A percentile compares a stretch with the other conserved stretches of the same genome.
phyloP scores from a whole-genome alignment of 306 rosid species.

The Fagus sylvatica region DNA sequence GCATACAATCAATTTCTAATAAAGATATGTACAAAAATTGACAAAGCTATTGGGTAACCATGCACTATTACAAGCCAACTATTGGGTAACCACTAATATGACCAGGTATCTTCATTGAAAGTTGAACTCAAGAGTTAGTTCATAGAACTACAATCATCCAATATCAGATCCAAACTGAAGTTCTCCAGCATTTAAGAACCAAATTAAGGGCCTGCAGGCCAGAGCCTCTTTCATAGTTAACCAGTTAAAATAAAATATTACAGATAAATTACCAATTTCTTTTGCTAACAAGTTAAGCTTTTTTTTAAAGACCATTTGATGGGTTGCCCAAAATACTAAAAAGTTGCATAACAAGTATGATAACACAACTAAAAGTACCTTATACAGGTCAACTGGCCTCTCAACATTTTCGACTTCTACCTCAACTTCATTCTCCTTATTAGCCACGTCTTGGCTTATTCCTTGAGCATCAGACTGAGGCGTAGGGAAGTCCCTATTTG shows the following conservation, averaged over 20 bases:
- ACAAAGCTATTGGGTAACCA: not conserved
- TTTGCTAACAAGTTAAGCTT: not conserved
- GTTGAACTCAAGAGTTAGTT: not conserved
- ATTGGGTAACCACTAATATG: not conserved
- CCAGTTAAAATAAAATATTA: not conserved
- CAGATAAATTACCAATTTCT: not conserved
- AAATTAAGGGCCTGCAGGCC: not conserved
- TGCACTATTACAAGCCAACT: not conserved
- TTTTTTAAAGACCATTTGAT: not conserved
- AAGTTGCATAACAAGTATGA: not conserved
- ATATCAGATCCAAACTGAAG: not conserved
- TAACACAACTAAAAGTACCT: slow-evolving; percentile 42
- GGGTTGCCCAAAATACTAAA: not conserved
- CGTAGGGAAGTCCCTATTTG: slow-evolving; percentile 34
- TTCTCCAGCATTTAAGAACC: not conserved
- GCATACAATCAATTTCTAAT: not conserved
- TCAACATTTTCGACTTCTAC: slow-evolving; percentile 82
- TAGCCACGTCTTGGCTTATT: slow-evolving; percentile 32
- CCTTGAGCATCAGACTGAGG: slow-evolving; percentile 46
- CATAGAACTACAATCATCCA: not conserved
- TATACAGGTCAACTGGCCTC: slow-evolving; percentile 95
- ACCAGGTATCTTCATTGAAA: not conserved
- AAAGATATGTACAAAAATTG: not conserved
- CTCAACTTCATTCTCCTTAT: slow-evolving; percentile 50
- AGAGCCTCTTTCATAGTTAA: not conserved